These are phyloP conservation scores for Cutaneotrichosporon cutaneum DNA, from an alignment of 1,284 basidiomycete genomes.

Conservation along the genomic window DNA sequence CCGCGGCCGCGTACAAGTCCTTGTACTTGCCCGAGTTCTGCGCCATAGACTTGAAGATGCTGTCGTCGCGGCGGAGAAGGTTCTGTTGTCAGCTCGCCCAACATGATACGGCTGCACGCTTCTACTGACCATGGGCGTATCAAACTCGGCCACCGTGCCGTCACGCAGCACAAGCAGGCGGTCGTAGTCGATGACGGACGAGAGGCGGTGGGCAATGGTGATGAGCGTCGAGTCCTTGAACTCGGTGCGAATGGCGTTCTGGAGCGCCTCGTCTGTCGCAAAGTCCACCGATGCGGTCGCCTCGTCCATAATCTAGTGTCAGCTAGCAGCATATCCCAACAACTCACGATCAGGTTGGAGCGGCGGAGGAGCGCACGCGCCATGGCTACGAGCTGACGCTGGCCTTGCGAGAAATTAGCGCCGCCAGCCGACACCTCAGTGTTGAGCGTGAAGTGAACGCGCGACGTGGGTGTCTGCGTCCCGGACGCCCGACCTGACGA, in stretches of 20 bases:
- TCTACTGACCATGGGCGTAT: constrained; percentile 63
- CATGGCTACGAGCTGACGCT: constrained; percentile 73
- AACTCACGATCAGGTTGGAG: constrained; percentile 64
- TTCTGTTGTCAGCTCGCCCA: constrained; percentile 46
- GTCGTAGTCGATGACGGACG: constrained; percentile 71
- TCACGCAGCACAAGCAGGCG: constrained; percentile 76
- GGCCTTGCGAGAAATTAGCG: constrained; percentile 79
- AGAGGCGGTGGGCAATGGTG: constrained; percentile 77
- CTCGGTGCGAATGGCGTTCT: constrained; percentile 74
- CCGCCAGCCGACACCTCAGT: constrained; percentile 75
- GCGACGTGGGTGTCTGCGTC: constrained; percentile 7
- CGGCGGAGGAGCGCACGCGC: constrained; percentile 68
- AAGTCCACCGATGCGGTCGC: constrained; percentile 79
- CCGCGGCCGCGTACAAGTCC: constrained; percentile 55
- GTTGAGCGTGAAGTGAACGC: constrained; percentile 62
- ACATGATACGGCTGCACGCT: no score
- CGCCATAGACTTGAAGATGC: constrained; percentile 76
- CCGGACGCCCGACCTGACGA: neutral
- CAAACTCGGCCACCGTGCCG: constrained; percentile 74
- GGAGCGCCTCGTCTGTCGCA: constrained; percentile 66
- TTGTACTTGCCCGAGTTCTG: constrained; percentile 73
- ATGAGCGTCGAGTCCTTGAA: constrained; percentile 73
- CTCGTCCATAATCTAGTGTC: constrained; percentile 67
- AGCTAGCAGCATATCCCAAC: constrained; percentile 7
- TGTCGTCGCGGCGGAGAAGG: constrained; percentile 68